Base-by-base conservation (phyloP, 2,329 filamentous ascomycete genomes). In the Aureobasidium zeae region DNA sequence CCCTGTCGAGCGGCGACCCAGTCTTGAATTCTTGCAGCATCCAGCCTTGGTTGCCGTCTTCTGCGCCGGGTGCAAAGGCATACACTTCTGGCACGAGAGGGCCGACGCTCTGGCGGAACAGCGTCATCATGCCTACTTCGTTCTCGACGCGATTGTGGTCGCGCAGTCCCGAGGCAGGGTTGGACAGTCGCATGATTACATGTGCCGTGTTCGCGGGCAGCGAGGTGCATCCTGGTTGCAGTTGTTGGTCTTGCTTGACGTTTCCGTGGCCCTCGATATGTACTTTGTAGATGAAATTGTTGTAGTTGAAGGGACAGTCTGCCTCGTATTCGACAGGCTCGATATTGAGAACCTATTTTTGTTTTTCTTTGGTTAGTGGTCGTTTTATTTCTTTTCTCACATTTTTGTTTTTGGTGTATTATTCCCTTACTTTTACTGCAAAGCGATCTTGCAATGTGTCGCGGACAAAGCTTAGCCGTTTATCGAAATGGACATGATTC, bases 121-220 rank as follows among this genome's bases (percentile, higher is more conserved):
- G 34, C 1, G 4, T 4, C 19, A 48, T 28, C 13, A 24, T 38
- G 5, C 53, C 58, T 4, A 62, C 58, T 44, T 63, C 57, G 47
- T 62, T 63, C 46, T 63, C 50, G 8, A 62, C 49, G 2, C 57
- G 53, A 12, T 47, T 57, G 20, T 37, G 26, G 13, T 47, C 22
- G 25, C 49, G 51, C 12, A 38, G 20, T 3, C 33, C 41, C 13
- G 41, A 38, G 13, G 36, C 28, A 3, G 29, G 19, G 25, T 48
- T 48, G 3, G 46, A 24, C 5, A 48, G 35, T 16, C 42, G 24
- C 3, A 48, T 8, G 34, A 45, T 19, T 26, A 48, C 29, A 3
- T 28, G n/a, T 21, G 28, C 12, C 5, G 15, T 16, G 33, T 35
- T 33, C 13, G 9, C 4, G 4, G 46, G 28, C 8, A 42, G 20